These are phyloP conservation scores for Colletotrichum falcatum DNA, from an alignment of 2,329 filamentous ascomycete species.

Conservation along the genomic window DNA sequence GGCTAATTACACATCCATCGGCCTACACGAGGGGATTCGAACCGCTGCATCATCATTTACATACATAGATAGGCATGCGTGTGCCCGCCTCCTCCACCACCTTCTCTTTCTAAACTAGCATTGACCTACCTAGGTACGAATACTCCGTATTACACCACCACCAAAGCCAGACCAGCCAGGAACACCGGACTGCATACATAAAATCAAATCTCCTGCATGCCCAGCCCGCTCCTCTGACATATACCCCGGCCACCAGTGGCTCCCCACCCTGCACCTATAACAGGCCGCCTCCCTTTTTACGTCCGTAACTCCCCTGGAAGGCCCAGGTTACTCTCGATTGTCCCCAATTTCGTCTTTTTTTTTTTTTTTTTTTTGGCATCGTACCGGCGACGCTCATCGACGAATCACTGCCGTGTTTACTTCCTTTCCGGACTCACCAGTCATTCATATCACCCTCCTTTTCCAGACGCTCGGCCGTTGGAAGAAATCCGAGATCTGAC, in stretches of 20 bases:
- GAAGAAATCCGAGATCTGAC: conserved; percentile 34
- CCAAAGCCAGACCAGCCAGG: conserved; percentile 13
- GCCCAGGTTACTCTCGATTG: conserved; percentile 27
- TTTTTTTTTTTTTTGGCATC: conserved; percentile 20
- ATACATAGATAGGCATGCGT: conserved; percentile 35
- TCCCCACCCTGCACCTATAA: conserved; percentile 21
- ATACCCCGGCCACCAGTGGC: conserved; percentile 21
- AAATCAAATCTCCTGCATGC: conserved; percentile 33
- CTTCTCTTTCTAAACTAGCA: not conserved
- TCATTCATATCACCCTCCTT: conserved; percentile 36
- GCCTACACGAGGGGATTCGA: not conserved
- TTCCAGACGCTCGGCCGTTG: conserved; percentile 22
- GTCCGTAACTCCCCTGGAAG: conserved; percentile 39
- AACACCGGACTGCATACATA: conserved; percentile 12
- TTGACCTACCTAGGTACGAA: not conserved
- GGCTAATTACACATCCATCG: not conserved
- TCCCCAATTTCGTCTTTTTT: conserved; percentile 30
- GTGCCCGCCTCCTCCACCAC: conserved; percentile 11
- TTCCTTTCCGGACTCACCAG: conserved; percentile 23
- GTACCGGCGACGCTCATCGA: conserved; percentile 11
- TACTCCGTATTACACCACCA: conserved; percentile 2
- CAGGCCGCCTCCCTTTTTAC: conserved; percentile 39
- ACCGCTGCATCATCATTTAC: conserved; percentile 21
- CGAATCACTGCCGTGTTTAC: conserved; percentile 35
- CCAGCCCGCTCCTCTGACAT: conserved; percentile 29